Conservation (phyloP, 768 basidiomycete genomes). For the Vishniacozyma victoriae region DNA sequence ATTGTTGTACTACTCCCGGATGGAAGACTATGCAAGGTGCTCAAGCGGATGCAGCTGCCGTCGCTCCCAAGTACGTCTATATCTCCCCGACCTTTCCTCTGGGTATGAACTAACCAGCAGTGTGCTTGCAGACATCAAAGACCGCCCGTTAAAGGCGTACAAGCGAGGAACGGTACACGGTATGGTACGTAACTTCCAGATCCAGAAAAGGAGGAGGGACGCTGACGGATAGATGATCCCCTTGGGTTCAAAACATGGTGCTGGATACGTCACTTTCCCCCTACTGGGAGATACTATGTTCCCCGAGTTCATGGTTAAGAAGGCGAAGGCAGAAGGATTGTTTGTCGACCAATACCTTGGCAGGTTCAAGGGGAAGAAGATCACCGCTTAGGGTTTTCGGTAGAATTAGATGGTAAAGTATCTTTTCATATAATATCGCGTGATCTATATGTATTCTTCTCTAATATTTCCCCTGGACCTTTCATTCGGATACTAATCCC, state of each 20-base stretch:
- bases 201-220: constrained; percentile 7
- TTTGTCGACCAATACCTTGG: constrained; percentile 66
- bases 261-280: constrained; percentile 11
- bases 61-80: constrained; percentile 19
- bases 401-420: too few species aligned
- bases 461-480: background rate
- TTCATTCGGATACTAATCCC: too few species aligned
- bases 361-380: constrained; percentile 54
- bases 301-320: constrained; percentile 90
- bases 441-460: background rate
- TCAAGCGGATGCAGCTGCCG: constrained; percentile 15
- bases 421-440: background rate
- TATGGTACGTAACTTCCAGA: background rate
- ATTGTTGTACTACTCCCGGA: constrained; percentile 27
- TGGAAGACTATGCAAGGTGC: constrained; percentile 17
- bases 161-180: background rate
- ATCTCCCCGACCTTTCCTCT: background rate
- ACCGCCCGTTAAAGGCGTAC: background rate
- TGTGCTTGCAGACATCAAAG: background rate
- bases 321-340: constrained; percentile 81
- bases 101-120: background rate
- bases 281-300: constrained; percentile 86
- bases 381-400: constrained; percentile 2
- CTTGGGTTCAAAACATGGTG: constrained; percentile 13
- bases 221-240: constrained; percentile 3